Evolutionary conservation across 345 rosid species (phyloP).

Genomic region (Brassica napus): Da-Ae NC_063434.1:1647001-1647500

Average conservation of each 20-base stretch:
- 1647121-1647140: too few species aligned
- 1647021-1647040: conserved; percentile 79
- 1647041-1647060: conserved; percentile 83
- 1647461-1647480: conserved; percentile 58
- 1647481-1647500: conserved; percentile 36
- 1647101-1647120: not conserved
- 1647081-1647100: conserved; percentile 38
- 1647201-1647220: too few species aligned
- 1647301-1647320: too few species aligned
- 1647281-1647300: too few species aligned
- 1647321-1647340: not conserved
- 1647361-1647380: conserved; percentile 79
- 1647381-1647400: conserved; percentile 73
- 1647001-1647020: conserved; percentile 66
- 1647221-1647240: too few species aligned
- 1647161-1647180: not conserved
- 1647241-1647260: too few species aligned
- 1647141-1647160: not conserved
- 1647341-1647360: conserved; percentile 42
- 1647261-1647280: not conserved
- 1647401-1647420: conserved; percentile 46
- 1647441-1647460: conserved; percentile 59
- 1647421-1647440: conserved; percentile 45
- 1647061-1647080: conserved; percentile 65
- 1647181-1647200: not conserved